A percentile compares a stretch with the other conserved stretches of the same genome.
Conservation (phyloP, 129 eudicot genomes). For the Helianthus tuberosus region DNA sequence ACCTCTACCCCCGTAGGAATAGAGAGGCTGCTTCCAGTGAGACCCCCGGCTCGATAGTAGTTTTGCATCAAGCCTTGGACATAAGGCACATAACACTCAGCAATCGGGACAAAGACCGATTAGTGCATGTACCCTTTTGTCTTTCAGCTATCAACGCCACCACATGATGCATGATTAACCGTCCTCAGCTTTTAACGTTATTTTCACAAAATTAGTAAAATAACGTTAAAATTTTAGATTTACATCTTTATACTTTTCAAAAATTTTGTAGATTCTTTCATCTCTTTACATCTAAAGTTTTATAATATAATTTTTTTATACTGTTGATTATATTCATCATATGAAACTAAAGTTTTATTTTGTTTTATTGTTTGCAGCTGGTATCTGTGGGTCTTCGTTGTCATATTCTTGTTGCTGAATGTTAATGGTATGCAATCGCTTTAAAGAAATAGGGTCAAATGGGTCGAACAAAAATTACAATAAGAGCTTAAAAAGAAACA, state of each 20-base stretch:
- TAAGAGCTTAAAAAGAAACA: neutral
- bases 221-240: too few relatives aligned
- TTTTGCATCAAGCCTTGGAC: too few relatives aligned
- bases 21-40: too few relatives aligned
- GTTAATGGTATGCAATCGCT: slow-evolving; percentile 51
- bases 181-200: too few relatives aligned
- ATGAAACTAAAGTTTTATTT: neutral
- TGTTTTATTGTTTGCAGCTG: slow-evolving; percentile 56
- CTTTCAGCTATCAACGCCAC: too few relatives aligned
- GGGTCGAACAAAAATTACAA: neutral
- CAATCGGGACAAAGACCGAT: too few relatives aligned
- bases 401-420: slow-evolving; percentile 69
- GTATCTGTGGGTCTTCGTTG: slow-evolving; percentile 79
- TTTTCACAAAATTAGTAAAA: too few relatives aligned
- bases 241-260: neutral
- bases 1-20: too few relatives aligned
- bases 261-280: neutral
- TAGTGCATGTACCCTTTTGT: too few relatives aligned
- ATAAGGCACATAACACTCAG: too few relatives aligned
- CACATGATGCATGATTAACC: too few relatives aligned
- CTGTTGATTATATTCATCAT: neutral
- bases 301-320: neutral
- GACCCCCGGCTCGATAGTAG: too few relatives aligned
- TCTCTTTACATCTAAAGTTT: neutral
- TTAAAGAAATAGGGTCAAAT: neutral